Evolutionary conservation across 192 early-diverging fungal genomes (phyloP).

Genomic region (Gonapodya prolifera): DNA sequence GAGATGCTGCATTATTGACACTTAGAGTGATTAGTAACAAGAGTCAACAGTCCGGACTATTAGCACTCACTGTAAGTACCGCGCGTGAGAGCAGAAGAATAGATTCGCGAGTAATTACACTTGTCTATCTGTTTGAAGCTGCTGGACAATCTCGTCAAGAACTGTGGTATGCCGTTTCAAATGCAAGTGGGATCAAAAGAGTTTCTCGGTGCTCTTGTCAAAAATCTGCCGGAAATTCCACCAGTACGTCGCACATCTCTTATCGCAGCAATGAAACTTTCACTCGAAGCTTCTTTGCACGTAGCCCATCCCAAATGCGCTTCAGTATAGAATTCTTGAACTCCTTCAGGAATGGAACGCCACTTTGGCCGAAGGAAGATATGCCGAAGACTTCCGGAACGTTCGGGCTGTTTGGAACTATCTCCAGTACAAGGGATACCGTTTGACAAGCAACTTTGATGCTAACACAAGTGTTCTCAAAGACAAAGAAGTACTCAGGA

Average conservation of each 20-base stretch:
- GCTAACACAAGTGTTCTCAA: slow-evolving; percentile 49
- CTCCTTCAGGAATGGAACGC: slow-evolving; percentile 91
- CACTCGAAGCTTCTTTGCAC: neutral
- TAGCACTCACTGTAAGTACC: slow-evolving; percentile 23
- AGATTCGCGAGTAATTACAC: neutral
- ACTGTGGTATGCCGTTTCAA: slow-evolving; percentile 97
- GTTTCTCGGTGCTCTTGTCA: slow-evolving; percentile 91
- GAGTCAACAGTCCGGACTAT: slow-evolving; percentile 29
- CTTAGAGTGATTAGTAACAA: slow-evolving; percentile 9
- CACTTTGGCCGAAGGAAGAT: slow-evolving; percentile 71
- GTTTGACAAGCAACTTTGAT: slow-evolving; percentile 6
- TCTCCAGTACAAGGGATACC: slow-evolving; percentile 62
- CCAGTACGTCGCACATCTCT: slow-evolving; percentile 30
- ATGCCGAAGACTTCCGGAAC: slow-evolving; percentile 84
- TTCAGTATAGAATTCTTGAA: slow-evolving; percentile 77
- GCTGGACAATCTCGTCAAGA: slow-evolving; percentile 95
- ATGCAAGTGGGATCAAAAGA: slow-evolving; percentile 90
- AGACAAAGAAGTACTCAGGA: slow-evolving; percentile 56
- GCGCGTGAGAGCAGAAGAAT: neutral
- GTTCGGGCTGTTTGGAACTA: slow-evolving; percentile 93
- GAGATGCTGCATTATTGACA: slow-evolving; percentile 29
- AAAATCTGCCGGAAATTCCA: slow-evolving; percentile 84
- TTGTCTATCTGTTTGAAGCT: slow-evolving; percentile 30
- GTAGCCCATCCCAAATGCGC: slow-evolving; percentile 46
- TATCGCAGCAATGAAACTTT: neutral